These are phyloP conservation scores for Monosporascus cannonballus DNA, from an alignment of 2,329 filamentous ascomycete genomes.

Conservation along the genomic window DNA sequence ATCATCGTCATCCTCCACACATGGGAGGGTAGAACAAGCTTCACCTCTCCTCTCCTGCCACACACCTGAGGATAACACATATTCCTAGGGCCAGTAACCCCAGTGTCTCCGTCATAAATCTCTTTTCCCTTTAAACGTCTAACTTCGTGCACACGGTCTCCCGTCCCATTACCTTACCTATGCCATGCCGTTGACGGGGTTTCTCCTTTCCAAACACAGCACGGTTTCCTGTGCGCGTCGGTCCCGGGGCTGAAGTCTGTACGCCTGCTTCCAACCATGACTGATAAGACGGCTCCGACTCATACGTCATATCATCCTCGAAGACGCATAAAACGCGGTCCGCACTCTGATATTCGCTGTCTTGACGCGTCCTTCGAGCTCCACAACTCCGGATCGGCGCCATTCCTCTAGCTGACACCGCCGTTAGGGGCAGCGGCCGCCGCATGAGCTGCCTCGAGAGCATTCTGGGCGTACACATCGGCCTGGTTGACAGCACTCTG, in stretches of 20 bases:
- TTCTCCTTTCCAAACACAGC: neutral
- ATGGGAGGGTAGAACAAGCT: neutral
- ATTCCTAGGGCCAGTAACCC: neutral
- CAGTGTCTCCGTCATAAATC: neutral
- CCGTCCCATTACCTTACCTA: neutral
- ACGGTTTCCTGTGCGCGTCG: neutral
- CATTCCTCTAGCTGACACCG: slow-evolving; percentile 6
- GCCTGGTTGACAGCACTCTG: slow-evolving; percentile 72
- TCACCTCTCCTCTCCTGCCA: neutral
- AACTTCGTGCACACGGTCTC: neutral
- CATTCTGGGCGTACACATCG: slow-evolving; percentile 39
- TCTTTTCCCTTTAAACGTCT: neutral
- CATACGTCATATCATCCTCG: neutral
- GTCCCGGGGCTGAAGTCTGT: neutral
- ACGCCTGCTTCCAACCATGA: neutral
- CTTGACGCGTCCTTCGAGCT: neutral
- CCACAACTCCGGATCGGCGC: neutral
- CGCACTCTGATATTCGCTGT: neutral
- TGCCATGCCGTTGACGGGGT: neutral
- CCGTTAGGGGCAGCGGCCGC: slow-evolving; percentile 6
- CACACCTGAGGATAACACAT: neutral
- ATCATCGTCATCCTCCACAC: neutral
- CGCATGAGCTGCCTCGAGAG: slow-evolving; percentile 15
- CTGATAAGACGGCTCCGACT: neutral
- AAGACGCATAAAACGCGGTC: neutral